A percentile compares a stretch with the other conserved stretches of the same genome.
Conservation (phyloP, 2,329 filamentous ascomycete genomes). For the Dactylonectria macrodidyma region DNA sequence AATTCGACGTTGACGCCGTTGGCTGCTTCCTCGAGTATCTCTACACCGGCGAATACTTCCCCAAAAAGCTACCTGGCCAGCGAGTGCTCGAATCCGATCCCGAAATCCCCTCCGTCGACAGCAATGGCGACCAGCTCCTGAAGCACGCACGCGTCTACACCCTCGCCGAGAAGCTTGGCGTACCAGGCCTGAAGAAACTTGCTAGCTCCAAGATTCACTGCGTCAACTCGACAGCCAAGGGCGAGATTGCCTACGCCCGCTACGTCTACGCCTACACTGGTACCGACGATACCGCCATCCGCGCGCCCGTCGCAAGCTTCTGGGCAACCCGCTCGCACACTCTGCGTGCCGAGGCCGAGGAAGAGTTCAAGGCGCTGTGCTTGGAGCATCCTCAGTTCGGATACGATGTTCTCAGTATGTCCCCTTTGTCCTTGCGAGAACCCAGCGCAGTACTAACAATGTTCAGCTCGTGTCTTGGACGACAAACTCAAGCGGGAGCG, state of each 20-base stretch:
- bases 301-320: conserved; percentile 45
- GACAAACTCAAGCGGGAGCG: conserved; percentile 77
- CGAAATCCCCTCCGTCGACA: conserved; percentile 75
- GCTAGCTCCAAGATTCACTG: conserved; percentile 93
- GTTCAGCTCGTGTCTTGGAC: conserved; percentile 73
- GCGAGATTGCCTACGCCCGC: conserved; percentile 92
- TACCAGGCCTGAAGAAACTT: conserved; percentile 79
- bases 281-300: conserved; percentile 39
- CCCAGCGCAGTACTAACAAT: conserved; percentile 30
- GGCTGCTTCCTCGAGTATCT: conserved; percentile 59
- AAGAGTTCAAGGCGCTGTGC: conserved; percentile 87
- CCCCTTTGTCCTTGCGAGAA: conserved; percentile 23
- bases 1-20: conserved; percentile 54
- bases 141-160: conserved; percentile 94
- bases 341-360: conserved; percentile 87
- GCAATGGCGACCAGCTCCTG: conserved; percentile 86
- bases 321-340: conserved; percentile 68
- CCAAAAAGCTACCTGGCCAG: conserved; percentile 74
- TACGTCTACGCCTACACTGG: conserved; percentile 57
- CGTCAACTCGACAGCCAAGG: conserved; percentile 87
- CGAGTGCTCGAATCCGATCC: conserved; percentile 80
- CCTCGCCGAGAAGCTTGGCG: conserved; percentile 83
- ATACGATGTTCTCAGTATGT: conserved; percentile 89
- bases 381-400: conserved; percentile 92
- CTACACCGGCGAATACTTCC: conserved; percentile 75